phyloP scores from a whole-genome alignment of 2,329 filamentous ascomycete species.

The Curvularia eragrostidis region DNA sequence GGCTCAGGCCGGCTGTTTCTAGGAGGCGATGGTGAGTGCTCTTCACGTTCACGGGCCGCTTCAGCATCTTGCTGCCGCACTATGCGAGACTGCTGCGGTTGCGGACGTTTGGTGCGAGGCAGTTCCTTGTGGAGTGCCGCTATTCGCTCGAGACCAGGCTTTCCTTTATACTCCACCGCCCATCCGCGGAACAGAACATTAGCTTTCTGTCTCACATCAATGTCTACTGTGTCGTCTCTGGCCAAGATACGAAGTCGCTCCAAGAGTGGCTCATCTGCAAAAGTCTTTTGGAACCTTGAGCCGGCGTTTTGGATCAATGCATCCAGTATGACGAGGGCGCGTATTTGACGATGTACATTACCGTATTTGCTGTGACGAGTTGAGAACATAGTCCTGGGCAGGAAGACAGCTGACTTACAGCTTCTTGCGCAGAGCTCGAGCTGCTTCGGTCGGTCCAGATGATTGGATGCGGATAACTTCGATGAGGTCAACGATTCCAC shows the following conservation, averaged over 20 bases:
- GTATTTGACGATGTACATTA: conserved; percentile 87
- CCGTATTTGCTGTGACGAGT: conserved; percentile 78
- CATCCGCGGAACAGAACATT: conserved; percentile 85
- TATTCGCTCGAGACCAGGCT: conserved; percentile 79
- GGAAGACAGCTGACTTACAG: conserved; percentile 61
- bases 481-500: conserved; percentile 90
- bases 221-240: conserved; percentile 82
- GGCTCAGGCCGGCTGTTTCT: conserved; percentile 32
- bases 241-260: conserved; percentile 89
- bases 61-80: conserved; percentile 80
- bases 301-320: conserved; percentile 95
- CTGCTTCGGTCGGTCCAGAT: conserved; percentile 85
- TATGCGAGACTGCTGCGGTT: conserved; percentile 78
- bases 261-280: conserved; percentile 88
- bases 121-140: conserved; percentile 77
- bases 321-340: conserved; percentile 87
- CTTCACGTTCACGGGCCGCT: conserved; percentile 72
- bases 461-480: conserved; percentile 91
- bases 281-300: conserved; percentile 81
- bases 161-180: conserved; percentile 81
- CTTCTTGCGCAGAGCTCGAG: conserved; percentile 93
- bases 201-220: conserved; percentile 86
- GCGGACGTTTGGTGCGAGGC: conserved; percentile 66
- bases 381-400: conserved; percentile 20
- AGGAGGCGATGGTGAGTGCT: conserved; percentile 42